A percentile compares a stretch with the other conserved stretches of the same genome.
These are phyloP conservation scores for Eremochloa ophiuroides DNA, from an alignment of 176 grass and related monocot genomes.

Conservation along the genomic window DNA sequence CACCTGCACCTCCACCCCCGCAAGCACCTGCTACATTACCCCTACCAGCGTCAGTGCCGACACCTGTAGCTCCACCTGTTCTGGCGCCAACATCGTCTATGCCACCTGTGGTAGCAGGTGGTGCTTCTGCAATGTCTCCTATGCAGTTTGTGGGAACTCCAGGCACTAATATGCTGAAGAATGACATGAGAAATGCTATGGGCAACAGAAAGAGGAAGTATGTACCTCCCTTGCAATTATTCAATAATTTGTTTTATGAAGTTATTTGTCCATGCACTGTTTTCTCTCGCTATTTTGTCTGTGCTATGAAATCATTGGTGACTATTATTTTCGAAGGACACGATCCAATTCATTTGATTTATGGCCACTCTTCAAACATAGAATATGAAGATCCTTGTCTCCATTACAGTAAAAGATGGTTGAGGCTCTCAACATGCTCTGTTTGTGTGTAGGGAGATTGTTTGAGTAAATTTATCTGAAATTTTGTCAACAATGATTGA, in stretches of 20 bases:
- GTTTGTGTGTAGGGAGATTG: neutral
- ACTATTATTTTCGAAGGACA: neutral
- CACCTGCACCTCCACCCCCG: conserved; percentile 24
- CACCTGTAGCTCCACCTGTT: conserved; percentile 31
- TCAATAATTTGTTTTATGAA: conserved; percentile 8
- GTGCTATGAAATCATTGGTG: neutral
- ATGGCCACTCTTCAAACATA: neutral
- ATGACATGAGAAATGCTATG: conserved; percentile 78
- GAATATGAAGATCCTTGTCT: conserved; percentile 6
- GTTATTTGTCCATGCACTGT: neutral
- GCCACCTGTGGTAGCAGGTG: conserved; percentile 48
- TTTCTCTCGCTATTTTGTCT: neutral
- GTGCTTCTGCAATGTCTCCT: conserved; percentile 56
- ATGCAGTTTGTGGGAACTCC: conserved; percentile 88
- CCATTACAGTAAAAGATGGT: conserved; percentile 24
- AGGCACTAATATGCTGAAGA: conserved; percentile 58
- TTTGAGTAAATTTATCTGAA: neutral
- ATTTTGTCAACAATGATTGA: neutral
- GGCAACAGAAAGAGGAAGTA: conserved; percentile 99
- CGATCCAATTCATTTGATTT: neutral
- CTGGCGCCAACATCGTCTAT: conserved; percentile 36
- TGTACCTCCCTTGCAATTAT: conserved; percentile 27
- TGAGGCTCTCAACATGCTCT: conserved; percentile 20
- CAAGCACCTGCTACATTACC: conserved; percentile 19
- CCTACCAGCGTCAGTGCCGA: conserved; percentile 7